phyloP scores from a whole-genome alignment of 177 flowering plant genomes.

The Vitis hybrid region DNA sequence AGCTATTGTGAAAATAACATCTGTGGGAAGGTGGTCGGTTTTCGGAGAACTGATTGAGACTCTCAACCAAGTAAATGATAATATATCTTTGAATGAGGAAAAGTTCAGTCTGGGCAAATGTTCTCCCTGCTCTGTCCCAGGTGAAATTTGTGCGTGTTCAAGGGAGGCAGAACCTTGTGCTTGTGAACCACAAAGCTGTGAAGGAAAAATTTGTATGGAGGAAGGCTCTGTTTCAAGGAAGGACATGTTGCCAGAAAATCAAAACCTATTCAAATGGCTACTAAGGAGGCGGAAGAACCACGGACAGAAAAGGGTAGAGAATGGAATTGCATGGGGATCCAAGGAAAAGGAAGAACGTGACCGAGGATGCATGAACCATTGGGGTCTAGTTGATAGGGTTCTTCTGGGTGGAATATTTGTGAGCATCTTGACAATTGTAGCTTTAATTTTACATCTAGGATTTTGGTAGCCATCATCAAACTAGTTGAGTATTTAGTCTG shows the following conservation, averaged over 20 bases:
- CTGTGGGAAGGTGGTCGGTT: conserved; percentile 99
- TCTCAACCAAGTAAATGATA: conserved; percentile 23
- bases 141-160: conserved; percentile 44
- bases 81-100: not conserved
- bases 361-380: conserved; percentile 8
- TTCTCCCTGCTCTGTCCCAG: conserved; percentile 26
- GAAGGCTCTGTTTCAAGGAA: conserved; percentile 7
- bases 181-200: conserved; percentile 36
- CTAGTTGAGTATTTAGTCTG: not conserved
- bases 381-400: conserved; percentile 51
- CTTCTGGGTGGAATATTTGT: conserved; percentile 61
- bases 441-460: conserved; percentile 38
- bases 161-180: conserved; percentile 39
- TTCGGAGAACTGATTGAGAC: conserved; percentile 82
- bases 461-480: conserved; percentile 15
- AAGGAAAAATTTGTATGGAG: conserved; percentile 19
- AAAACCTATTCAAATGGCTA: conserved; percentile 43
- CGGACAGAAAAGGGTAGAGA: conserved; percentile 16
- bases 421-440: conserved; percentile 52
- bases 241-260: conserved; percentile 14
- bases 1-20: conserved; percentile 79
- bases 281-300: conserved; percentile 51
- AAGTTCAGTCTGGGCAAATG: conserved; percentile 10
- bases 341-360: conserved; percentile 17
- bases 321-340: conserved; percentile 12